phyloP scores from a whole-genome alignment of 192 early-diverging fungal species.

The Helicostylum pulchrum region DNA sequence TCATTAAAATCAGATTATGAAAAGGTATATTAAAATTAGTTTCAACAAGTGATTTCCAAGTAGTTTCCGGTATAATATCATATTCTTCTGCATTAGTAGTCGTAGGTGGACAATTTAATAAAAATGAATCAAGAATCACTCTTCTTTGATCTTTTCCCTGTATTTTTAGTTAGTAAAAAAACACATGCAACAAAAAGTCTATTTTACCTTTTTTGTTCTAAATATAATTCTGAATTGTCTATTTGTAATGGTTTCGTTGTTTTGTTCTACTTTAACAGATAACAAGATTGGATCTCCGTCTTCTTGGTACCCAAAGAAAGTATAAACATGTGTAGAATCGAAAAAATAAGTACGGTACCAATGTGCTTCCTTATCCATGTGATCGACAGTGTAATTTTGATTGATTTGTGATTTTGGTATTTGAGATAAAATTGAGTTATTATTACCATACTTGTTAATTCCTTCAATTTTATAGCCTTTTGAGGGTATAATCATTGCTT shows the following conservation, averaged over 20 bases:
- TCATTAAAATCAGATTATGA: conserved; percentile 49
- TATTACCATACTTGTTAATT: conserved; percentile 23
- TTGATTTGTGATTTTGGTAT: background rate
- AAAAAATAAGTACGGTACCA: conserved; percentile 36
- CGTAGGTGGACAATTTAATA: conserved; percentile 18
- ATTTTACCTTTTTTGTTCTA: conserved; percentile 28
- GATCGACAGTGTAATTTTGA: conserved; percentile 16
- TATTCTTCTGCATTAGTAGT: background rate
- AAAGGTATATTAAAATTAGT: conserved; percentile 46
- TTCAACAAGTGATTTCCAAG: conserved; percentile 48
- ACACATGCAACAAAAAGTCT: background rate
- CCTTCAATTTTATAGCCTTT: conserved; percentile 41
- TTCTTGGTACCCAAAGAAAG: conserved; percentile 27
- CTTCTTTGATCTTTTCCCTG: conserved; percentile 27
- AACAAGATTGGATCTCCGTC: conserved; percentile 27
- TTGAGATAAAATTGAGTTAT: background rate
- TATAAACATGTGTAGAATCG: conserved; percentile 10
- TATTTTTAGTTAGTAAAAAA: background rate
- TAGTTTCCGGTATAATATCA: conserved; percentile 17
- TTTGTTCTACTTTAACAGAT: conserved; percentile 19
- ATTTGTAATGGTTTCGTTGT: background rate
- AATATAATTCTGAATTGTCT: conserved; percentile 28
- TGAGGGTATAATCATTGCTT: conserved; percentile 38
- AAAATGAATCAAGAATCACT: conserved; percentile 31
- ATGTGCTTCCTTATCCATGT: conserved; percentile 26